A percentile compares a stretch with the other conserved stretches of the same genome.
These are phyloP conservation scores for Fusarium domesticum DNA, from an alignment of 2,329 filamentous ascomycete species.

Conservation along the genomic window DNA sequence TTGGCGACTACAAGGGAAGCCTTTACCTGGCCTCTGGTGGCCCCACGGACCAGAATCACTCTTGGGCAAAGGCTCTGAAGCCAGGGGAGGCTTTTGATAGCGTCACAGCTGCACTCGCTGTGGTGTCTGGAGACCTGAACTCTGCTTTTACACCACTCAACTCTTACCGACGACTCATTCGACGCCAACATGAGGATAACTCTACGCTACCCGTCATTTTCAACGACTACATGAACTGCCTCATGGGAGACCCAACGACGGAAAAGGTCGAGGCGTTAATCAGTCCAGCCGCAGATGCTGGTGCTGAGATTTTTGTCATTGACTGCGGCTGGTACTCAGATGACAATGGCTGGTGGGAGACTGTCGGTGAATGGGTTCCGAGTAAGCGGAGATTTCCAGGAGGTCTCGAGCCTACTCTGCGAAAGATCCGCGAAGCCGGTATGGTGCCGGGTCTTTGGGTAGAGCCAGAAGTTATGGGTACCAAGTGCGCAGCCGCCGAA, in stretches of 20 bases:
- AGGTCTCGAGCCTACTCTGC: constrained; percentile 29
- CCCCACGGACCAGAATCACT: constrained; percentile 1
- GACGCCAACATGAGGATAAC: constrained; percentile 31
- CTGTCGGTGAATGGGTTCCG: constrained; percentile 36
- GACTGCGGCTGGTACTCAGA: constrained; percentile 39
- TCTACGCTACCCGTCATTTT: constrained; percentile 33
- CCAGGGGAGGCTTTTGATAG: constrained; percentile 26
- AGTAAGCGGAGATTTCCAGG: constrained; percentile 32
- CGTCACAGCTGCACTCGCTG: constrained; percentile 26
- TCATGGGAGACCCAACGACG: constrained; percentile 38
- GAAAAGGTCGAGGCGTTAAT: constrained; percentile 32
- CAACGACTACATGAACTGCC: constrained; percentile 41
- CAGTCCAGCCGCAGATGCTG: constrained; percentile 28
- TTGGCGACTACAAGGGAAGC: constrained; percentile 5
- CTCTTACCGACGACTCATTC: constrained; percentile 30
- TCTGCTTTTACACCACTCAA: constrained; percentile 30
- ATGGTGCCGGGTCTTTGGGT: constrained; percentile 35
- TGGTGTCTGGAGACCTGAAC: constrained; percentile 21
- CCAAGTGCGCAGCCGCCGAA: constrained; percentile 19
- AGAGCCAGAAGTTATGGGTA: constrained; percentile 36
- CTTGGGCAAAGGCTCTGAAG: constrained; percentile 6
- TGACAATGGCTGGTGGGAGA: constrained; percentile 36
- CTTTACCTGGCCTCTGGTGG: constrained; percentile 9
- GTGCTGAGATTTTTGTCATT: constrained; percentile 38
- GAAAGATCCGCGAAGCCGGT: constrained; percentile 24